Base-by-base conservation (phyloP, 352 stramenopile genomes). In the Phytophthora ohioensis region DNA sequence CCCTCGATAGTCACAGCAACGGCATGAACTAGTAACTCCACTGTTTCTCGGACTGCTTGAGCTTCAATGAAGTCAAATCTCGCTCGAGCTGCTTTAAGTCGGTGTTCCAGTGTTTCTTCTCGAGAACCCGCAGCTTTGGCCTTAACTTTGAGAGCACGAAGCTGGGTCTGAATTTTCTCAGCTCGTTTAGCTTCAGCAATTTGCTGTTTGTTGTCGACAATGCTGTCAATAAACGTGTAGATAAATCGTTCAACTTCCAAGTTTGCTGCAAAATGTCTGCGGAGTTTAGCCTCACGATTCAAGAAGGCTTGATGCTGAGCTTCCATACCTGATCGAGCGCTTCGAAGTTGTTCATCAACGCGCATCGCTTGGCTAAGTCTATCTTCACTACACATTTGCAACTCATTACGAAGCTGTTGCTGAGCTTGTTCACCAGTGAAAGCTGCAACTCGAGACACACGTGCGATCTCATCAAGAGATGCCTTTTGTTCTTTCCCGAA, bases 331-430 rank as follows among this genome's bases (percentile, higher is more conserved):
- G n/a, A 21, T 15, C 67, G 67, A 43, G 58, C 61, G 30, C 32
- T 63, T 31, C 47, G 69, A 21, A 76, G 38, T 13, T 69, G 39
- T 1, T 73, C 60, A 9, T 62, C 32, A 4, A 73, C 49, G 2
- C 74, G 67, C 43, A 73, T 42, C 2, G 61, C 57, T 64, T 80
- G 66, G 3, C 73, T 38, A 2, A 70, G 62, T 0, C 73, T 67
- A 21, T 91, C 80, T 65, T 91, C 80, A 39, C 66, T 82, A 8
- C 64, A 63, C 71, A 86, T 81, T 30, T 81, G 54, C 30, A 89
- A 51, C 39, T 80, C 57, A 10, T 84, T 60, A 4, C 67, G 32
- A 38, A 86, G 62, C 21, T 65, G 38, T 3, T 64, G 17, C 21
- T 84, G 63, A n/a, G 51, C 35, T 53, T 8, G 15, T n/a, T 48